A percentile compares a stretch with the other conserved stretches of the same genome.
phyloP scores from a whole-genome alignment of 2,329 filamentous ascomycete species.

The Xylariomycetidae sp. region DNA sequence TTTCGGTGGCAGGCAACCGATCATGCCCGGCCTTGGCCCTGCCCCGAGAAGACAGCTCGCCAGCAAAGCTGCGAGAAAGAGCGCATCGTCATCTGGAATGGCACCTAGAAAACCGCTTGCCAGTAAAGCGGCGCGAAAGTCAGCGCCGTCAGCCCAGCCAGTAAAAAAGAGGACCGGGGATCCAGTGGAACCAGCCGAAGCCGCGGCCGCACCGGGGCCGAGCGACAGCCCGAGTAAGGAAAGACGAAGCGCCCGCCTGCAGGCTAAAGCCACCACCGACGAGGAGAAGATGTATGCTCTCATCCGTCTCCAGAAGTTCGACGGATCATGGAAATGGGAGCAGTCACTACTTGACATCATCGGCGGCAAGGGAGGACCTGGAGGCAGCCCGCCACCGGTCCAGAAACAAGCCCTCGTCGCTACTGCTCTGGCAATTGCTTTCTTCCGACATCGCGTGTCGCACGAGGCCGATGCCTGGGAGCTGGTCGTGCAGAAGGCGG shows the following conservation, averaged over 20 bases:
- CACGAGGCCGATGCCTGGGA: slow-evolving; percentile 7
- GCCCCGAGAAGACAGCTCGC: neutral
- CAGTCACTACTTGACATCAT: neutral
- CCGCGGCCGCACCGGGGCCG: too few species aligned
- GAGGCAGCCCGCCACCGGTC: neutral
- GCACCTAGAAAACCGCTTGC: neutral
- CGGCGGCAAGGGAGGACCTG: neutral
- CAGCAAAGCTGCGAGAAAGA: neutral
- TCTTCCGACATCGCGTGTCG: slow-evolving; percentile 1
- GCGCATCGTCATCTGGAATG: neutral
- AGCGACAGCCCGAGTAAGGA: neutral
- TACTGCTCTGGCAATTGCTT: slow-evolving; percentile 7
- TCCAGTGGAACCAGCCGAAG: too few species aligned
- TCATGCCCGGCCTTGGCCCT: too few species aligned
- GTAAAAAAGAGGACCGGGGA: neutral
- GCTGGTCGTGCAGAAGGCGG: slow-evolving; percentile 8
- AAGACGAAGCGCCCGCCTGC: neutral
- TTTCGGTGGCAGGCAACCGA: neutral
- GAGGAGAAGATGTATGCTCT: slow-evolving; percentile 7
- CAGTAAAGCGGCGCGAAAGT: neutral
- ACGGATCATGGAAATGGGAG: slow-evolving; percentile 11
- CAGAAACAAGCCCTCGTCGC: neutral
- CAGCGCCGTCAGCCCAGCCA: neutral
- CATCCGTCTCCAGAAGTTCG: slow-evolving; percentile 8
- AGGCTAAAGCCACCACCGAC: neutral